phyloP scores from a whole-genome alignment of 768 basidiomycete species.

The Lactifluus volemus region DNA sequence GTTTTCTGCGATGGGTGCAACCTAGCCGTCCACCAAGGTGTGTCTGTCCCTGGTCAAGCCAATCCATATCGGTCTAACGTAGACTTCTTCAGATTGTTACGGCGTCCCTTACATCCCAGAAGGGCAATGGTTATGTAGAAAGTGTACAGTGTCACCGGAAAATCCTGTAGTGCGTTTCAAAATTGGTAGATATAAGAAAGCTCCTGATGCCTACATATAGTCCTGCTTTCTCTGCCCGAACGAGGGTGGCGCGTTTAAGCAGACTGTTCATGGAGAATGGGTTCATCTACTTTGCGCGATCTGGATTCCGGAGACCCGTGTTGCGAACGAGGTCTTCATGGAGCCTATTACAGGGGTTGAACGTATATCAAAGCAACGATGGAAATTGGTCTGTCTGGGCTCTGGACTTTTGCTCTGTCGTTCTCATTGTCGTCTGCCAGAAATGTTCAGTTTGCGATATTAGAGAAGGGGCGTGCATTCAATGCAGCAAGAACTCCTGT shows the following conservation, averaged over 20 bases:
- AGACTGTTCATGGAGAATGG: conserved; percentile 89
- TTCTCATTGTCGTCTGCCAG: conserved; percentile 19
- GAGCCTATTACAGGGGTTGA: conserved; percentile 92
- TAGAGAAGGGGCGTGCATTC: conserved; percentile 82
- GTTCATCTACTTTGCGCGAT: conserved; percentile 95
- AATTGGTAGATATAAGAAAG: neutral
- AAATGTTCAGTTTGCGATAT: conserved; percentile 59
- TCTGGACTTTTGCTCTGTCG: neutral
- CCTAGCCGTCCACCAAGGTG: conserved; percentile 98
- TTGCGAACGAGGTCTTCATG: conserved; percentile 95
- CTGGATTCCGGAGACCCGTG: conserved; percentile 91
- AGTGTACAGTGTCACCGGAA: conserved; percentile 97
- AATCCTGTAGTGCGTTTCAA: conserved; percentile 71
- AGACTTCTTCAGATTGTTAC: conserved; percentile 69
- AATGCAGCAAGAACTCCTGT: conserved; percentile 86
- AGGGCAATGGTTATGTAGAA: conserved; percentile 98
- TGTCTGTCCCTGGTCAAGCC: conserved; percentile 16
- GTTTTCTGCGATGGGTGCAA: conserved; percentile 99
- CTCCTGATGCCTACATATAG: conserved; percentile 41
- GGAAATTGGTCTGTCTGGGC: conserved; percentile 73
- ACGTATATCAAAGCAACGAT: conserved; percentile 78
- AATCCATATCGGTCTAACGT: neutral
- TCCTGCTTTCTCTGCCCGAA: conserved; percentile 93
- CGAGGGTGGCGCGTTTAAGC: conserved; percentile 97
- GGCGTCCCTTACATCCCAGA: conserved; percentile 99